These are phyloP conservation scores for Metrosideros polymorpha DNA, from an alignment of 441 rosid species.

Conservation along the genomic window DNA sequence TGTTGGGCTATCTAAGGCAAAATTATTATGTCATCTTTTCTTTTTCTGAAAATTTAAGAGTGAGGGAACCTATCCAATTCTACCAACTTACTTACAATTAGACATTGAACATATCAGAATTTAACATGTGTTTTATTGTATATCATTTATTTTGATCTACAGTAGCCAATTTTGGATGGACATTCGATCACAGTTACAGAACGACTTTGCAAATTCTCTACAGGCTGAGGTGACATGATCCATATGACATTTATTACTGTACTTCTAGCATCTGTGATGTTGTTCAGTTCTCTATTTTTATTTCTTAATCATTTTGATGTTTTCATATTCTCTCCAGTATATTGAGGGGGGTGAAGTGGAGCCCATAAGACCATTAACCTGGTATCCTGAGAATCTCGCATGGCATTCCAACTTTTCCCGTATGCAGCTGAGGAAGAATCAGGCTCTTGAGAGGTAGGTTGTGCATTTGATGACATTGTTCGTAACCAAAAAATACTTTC, in stretches of 20 bases:
- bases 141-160: slow-evolving; percentile 8
- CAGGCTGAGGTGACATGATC: not conserved
- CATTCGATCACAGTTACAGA: slow-evolving; percentile 60
- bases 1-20: not conserved
- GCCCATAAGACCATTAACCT: slow-evolving; percentile 81
- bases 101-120: not conserved
- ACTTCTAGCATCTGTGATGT: not conserved
- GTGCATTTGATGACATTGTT: not conserved
- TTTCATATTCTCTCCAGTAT: slow-evolving; percentile 24
- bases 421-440: slow-evolving; percentile 87
- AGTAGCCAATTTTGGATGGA: slow-evolving; percentile 86
- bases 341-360: slow-evolving; percentile 61
- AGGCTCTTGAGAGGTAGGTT: slow-evolving; percentile 76
- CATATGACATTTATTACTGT: not conserved
- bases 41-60: not conserved
- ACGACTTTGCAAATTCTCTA: slow-evolving; percentile 62
- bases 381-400: slow-evolving; percentile 91
- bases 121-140: not conserved
- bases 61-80: not conserved
- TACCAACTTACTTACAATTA: not conserved
- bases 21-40: not conserved
- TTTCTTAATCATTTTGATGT: not conserved
- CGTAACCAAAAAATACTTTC: not conserved
- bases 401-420: slow-evolving; percentile 96
- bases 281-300: not conserved